Conservation (phyloP, 352 stramenopile species). For the Phytophthora ramorum region DNA sequence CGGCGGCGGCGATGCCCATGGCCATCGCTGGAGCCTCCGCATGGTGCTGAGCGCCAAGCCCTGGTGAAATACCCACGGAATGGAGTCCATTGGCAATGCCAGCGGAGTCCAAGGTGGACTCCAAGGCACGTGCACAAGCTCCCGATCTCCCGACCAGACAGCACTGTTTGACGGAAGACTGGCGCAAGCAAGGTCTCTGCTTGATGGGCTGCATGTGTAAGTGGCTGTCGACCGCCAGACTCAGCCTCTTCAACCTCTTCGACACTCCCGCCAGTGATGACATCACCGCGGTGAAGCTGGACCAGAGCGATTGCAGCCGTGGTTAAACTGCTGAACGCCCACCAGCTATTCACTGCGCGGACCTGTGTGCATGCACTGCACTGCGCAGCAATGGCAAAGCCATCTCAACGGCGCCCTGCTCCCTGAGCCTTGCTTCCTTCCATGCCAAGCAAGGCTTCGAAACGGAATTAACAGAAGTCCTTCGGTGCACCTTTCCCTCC, state of each 20-base stretch:
- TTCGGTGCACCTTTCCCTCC: constrained; percentile 6
- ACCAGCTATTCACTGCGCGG: not conserved
- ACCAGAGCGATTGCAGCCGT: constrained; percentile 8
- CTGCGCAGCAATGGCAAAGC: not conserved
- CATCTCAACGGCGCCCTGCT: too few species aligned
- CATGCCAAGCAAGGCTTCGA: not conserved
- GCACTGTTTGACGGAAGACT: constrained; percentile 25
- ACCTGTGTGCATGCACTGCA: not conserved
- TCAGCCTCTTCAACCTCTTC: constrained; percentile 1
- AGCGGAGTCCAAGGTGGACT: not conserved
- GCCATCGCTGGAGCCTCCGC: not conserved
- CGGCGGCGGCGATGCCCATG: constrained; percentile 1
- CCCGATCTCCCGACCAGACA: not conserved
- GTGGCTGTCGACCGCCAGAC: not conserved
- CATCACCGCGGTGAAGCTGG: constrained; percentile 24
- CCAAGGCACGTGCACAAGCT: not conserved
- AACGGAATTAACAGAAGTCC: not conserved
- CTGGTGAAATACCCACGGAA: too few species aligned
- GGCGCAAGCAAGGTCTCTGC: constrained; percentile 12
- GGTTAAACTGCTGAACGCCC: not conserved
- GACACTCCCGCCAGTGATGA: constrained; percentile 19
- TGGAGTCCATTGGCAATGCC: too few species aligned
- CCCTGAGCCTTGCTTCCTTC: too few species aligned
- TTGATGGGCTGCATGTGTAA: constrained; percentile 3
- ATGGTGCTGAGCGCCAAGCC: too few species aligned